A percentile compares a stretch with the other conserved stretches of the same genome.
Evolutionary conservation across 257 asterid species (phyloP).

Genomic region (Fraxinus quadrangulata): DNA sequence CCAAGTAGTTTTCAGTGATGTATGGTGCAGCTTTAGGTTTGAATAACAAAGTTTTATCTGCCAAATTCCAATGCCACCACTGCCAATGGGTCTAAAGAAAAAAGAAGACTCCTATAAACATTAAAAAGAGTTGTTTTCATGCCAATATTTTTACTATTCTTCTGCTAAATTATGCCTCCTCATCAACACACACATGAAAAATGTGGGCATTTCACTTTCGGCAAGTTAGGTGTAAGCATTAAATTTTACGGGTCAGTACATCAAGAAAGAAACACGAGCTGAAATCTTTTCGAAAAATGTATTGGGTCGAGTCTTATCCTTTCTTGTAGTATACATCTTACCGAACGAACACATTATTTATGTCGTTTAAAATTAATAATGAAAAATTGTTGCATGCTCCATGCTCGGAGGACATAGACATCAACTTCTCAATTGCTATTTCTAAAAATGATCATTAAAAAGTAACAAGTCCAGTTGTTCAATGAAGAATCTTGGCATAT

Average conservation of each 20-base stretch:
- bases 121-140: neutral
- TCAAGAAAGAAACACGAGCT: too few relatives aligned
- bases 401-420: conserved; percentile 4
- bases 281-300: too few relatives aligned
- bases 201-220: neutral
- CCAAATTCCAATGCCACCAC: neutral
- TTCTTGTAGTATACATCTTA: neutral
- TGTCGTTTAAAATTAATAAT: neutral
- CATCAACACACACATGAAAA: neutral
- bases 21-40: conserved; percentile 9
- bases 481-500: neutral
- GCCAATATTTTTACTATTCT: neutral
- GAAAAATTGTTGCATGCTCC: conserved; percentile 5
- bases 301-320: too few relatives aligned
- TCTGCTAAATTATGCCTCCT: conserved; percentile 17
- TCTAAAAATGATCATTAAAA: neutral
- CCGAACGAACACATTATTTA: neutral
- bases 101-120: neutral
- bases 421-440: conserved; percentile 1
- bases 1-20: conserved; percentile 11
- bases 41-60: conserved; percentile 8
- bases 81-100: neutral
- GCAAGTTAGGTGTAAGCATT: too few relatives aligned
- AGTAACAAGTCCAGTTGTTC: neutral
- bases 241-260: too few relatives aligned